Conservation (phyloP, 1,284 basidiomycete genomes). For the Cryptococcus sp. region DNA sequence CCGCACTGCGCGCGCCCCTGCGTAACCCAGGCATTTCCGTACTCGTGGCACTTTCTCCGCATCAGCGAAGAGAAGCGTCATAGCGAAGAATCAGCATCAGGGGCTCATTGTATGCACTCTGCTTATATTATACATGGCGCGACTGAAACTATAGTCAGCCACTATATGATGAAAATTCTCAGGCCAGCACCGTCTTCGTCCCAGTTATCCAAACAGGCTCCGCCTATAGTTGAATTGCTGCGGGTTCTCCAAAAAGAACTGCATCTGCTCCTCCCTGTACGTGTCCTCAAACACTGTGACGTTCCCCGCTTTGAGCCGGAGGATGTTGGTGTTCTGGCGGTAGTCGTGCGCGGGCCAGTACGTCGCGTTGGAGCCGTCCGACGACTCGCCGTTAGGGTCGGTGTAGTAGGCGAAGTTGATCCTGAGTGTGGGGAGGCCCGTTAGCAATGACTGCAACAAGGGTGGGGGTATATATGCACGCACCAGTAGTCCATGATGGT, state of each 20-base stretch:
- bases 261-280: conserved; percentile 36
- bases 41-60: too few species aligned
- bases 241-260: conserved; percentile 31
- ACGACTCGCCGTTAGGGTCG: conserved; percentile 34
- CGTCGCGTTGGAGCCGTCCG: conserved; percentile 11
- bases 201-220: not conserved
- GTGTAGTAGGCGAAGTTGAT: conserved; percentile 45
- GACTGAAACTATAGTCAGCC: too few species aligned
- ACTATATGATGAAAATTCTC: too few species aligned
- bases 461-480: conserved; percentile 1
- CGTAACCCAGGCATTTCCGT: too few species aligned
- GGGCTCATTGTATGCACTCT: too few species aligned
- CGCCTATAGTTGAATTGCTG: conserved; percentile 23
- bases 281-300: conserved; percentile 36
- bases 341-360: conserved; percentile 35
- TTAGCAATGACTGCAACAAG: not conserved
- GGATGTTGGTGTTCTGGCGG: conserved; percentile 25
- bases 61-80: too few species aligned
- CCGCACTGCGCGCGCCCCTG: too few species aligned
- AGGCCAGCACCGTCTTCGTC: too few species aligned
- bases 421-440: conserved; percentile 15
- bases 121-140: too few species aligned
- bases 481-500: conserved; percentile 42
- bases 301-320: conserved; percentile 28
- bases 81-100: too few species aligned